Evolutionary conservation across 2,329 filamentous ascomycete species (phyloP).

Genomic region (Raffaelea albimanens): DNA sequence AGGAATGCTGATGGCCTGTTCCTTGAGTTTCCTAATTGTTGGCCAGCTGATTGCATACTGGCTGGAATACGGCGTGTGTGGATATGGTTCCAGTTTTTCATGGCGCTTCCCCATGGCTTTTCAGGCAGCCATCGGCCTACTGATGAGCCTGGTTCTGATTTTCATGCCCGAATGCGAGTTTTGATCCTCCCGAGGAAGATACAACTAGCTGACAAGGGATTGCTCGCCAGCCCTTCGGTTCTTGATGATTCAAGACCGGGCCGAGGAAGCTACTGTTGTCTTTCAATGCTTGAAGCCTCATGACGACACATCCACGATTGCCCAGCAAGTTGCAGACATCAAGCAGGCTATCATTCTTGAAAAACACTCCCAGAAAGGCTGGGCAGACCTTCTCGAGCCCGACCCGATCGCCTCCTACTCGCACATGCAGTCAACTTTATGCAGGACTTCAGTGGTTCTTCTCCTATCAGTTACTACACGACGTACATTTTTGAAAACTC

Average conservation of each 20-base stretch:
- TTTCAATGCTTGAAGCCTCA: background rate
- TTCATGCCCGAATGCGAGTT: constrained; percentile 25
- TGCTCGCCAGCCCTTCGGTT: constrained; percentile 22
- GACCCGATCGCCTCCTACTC: background rate
- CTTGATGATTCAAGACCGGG: constrained; percentile 24
- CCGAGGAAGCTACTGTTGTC: constrained; percentile 13
- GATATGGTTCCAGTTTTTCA: constrained; percentile 31
- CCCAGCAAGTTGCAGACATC: constrained; percentile 4
- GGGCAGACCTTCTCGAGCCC: background rate
- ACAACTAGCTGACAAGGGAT: no score
- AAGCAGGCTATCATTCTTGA: constrained; percentile 9
- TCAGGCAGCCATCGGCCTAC: constrained; percentile 23
- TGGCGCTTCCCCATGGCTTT: constrained; percentile 47
- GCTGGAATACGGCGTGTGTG: constrained; percentile 37
- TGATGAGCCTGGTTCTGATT: constrained; percentile 24
- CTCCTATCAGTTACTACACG: constrained; percentile 10
- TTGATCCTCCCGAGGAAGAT: no score
- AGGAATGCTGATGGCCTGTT: constrained; percentile 25
- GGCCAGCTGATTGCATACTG: constrained; percentile 29
- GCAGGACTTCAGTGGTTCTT: constrained; percentile 26
- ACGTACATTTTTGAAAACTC: constrained; percentile 2
- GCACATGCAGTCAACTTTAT: constrained; percentile 4
- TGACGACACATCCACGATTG: constrained; percentile 24
- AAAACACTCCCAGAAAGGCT: background rate
- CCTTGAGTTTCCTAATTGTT: constrained; percentile 36